phyloP scores from a whole-genome alignment of 495 filamentous ascomycete genomes.

The Glonium stellatum region DNA sequence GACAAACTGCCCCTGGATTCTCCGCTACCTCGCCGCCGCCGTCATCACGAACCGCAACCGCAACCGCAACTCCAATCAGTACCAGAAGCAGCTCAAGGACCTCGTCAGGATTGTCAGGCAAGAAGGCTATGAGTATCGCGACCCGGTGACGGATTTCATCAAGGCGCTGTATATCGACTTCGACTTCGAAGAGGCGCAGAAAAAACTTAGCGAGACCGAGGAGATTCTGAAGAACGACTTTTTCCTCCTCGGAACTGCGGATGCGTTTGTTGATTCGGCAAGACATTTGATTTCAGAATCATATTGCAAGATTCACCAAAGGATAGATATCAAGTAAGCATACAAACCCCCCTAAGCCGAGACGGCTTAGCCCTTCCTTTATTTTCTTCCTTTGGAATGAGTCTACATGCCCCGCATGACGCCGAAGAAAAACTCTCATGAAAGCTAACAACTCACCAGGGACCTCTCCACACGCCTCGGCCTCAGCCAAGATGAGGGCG shows the following conservation, averaged over 20 bases:
- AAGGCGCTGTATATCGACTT: constrained; percentile 96
- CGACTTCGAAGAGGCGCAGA: constrained; percentile 96
- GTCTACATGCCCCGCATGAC: no score
- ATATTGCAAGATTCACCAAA: constrained; percentile 99
- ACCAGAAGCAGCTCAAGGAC: constrained; percentile 98
- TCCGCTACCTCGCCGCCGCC: constrained; percentile 88
- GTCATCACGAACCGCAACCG: constrained; percentile 92
- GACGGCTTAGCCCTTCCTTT: neutral
- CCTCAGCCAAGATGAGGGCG: constrained; percentile 84
- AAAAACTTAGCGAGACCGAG: constrained; percentile 82
- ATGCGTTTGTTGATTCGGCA: constrained; percentile 88
- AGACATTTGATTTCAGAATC: constrained; percentile 93
- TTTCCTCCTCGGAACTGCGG: constrained; percentile 80
- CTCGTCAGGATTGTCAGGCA: constrained; percentile 89
- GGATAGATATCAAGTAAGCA: constrained; percentile 86
- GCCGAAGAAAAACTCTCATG: neutral
- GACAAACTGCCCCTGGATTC: constrained; percentile 92
- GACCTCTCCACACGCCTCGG: constrained; percentile 87
- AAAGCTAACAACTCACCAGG: constrained; percentile 40
- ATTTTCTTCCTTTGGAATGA: no score
- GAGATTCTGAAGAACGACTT: constrained; percentile 89
- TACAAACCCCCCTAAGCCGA: neutral
- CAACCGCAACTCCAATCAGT: constrained; percentile 70
- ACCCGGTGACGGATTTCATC: constrained; percentile 92
- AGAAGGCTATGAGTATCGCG: constrained; percentile 93